Percentiles rank a stretch among this genome's conserved stretches.
Evolutionary conservation across 352 stramenopile genomes (phyloP).

Genomic region (Globisporangium middletonii): DNA sequence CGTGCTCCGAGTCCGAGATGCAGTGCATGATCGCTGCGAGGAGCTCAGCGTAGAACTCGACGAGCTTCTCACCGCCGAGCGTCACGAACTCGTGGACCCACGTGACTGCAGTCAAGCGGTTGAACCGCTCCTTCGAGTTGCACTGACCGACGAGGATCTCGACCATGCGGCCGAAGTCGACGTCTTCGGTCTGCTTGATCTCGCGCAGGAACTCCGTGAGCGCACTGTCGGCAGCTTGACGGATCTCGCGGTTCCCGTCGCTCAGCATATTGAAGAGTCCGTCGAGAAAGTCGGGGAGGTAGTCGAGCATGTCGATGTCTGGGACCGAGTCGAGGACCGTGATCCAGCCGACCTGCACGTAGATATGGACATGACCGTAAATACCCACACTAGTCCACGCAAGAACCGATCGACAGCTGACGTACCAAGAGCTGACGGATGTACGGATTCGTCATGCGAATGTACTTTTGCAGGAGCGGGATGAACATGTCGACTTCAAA

Average conservation of each 20-base stretch:
- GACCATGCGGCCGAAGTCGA: constrained; percentile 98
- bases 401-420: neutral
- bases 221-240: constrained; percentile 92
- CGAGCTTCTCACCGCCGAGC: constrained; percentile 90
- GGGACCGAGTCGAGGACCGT: constrained; percentile 98
- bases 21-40: constrained; percentile 97
- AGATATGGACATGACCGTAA: neutral
- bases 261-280: constrained; percentile 99
- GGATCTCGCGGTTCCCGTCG: constrained; percentile 98
- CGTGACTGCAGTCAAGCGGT: constrained; percentile 95
- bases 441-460: constrained; percentile 98
- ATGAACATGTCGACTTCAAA: constrained; percentile 99
- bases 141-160: constrained; percentile 97
- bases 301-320: constrained; percentile 99
- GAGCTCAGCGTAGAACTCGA: constrained; percentile 95
- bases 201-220: constrained; percentile 95
- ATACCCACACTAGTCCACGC: neutral
- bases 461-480: constrained; percentile 98
- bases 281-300: constrained; percentile 96
- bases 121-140: constrained; percentile 95
- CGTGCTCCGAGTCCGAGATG: constrained; percentile 95
- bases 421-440: constrained; percentile 95
- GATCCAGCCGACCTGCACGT: constrained; percentile 92
- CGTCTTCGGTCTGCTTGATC: constrained; percentile 93
- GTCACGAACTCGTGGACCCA: constrained; percentile 99